phyloP scores from a whole-genome alignment of 2,329 filamentous ascomycete genomes.

The Macrophomina tecta region DNA sequence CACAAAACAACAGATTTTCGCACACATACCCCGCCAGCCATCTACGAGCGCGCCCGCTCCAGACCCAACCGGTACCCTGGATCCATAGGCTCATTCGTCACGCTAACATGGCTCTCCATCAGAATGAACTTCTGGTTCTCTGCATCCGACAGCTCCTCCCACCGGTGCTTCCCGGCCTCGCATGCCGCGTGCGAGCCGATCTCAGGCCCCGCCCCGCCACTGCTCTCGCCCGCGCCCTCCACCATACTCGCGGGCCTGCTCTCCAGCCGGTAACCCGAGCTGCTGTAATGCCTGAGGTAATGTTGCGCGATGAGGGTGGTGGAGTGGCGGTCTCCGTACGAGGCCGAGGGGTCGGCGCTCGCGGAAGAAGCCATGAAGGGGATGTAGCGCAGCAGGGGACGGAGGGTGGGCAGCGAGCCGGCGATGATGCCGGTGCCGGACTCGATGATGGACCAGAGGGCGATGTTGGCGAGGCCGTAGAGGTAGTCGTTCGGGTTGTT shows the following conservation, averaged over 20 bases:
- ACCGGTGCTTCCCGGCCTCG: not conserved
- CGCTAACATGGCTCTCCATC: slow-evolving; percentile 37
- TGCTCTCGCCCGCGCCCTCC: not conserved
- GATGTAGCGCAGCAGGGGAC: slow-evolving; percentile 46
- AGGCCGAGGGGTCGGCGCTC: too few relatives aligned
- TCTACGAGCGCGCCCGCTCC: not conserved
- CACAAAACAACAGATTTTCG: too few relatives aligned
- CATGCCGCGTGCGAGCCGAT: not conserved
- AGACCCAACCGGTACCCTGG: not conserved
- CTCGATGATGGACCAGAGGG: slow-evolving; percentile 56
- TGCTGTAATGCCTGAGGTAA: too few relatives aligned
- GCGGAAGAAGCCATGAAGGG: not conserved
- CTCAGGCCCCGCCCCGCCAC: not conserved
- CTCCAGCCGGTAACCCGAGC: too few relatives aligned
- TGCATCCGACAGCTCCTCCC: slow-evolving; percentile 31
- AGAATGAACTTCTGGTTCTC: slow-evolving; percentile 49
- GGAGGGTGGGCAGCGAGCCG: slow-evolving; percentile 54
- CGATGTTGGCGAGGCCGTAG: slow-evolving; percentile 49
- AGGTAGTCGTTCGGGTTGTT: slow-evolving; percentile 48
- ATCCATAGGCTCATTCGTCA: not conserved
- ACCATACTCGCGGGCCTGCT: too few relatives aligned
- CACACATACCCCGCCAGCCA: not conserved
- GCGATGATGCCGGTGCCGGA: slow-evolving; percentile 59
- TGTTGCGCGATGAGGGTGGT: not conserved
- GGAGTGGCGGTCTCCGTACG: too few relatives aligned